Evolutionary conservation across 1,139 yeast species (phyloP).

Genomic region (Debaryomyces sp.): DNA sequence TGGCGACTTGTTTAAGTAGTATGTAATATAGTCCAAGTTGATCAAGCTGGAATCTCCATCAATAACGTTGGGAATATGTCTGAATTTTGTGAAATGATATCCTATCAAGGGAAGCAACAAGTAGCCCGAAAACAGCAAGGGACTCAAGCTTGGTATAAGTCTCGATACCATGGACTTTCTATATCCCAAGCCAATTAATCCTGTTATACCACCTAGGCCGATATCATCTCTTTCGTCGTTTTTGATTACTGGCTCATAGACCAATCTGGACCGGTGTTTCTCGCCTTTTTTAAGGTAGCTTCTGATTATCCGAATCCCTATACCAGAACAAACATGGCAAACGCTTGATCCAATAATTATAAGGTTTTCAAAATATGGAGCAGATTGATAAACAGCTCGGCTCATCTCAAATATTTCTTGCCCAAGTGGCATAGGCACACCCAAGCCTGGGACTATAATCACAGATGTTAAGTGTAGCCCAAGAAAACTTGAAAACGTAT

Average conservation of each 20-base stretch:
- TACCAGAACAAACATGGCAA: slow-evolving; percentile 58
- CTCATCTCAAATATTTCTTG: slow-evolving; percentile 64
- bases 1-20: slow-evolving; percentile 34
- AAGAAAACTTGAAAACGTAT: slow-evolving; percentile 58
- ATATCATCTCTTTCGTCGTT: slow-evolving; percentile 41
- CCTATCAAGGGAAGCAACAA: slow-evolving; percentile 46
- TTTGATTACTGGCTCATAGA: slow-evolving; percentile 19
- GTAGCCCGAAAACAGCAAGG: slow-evolving; percentile 64
- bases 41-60: slow-evolving; percentile 71
- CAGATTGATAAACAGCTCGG: slow-evolving; percentile 59
- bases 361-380: slow-evolving; percentile 50
- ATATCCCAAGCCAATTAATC: slow-evolving; percentile 56
- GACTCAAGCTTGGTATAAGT: slow-evolving; percentile 38
- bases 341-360: slow-evolving; percentile 51
- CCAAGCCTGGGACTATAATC: slow-evolving; percentile 52
- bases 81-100: slow-evolving; percentile 51
- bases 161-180: slow-evolving; percentile 47
- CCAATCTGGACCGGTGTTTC: slow-evolving; percentile 8
- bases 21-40: slow-evolving; percentile 55
- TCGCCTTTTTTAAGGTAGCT: slow-evolving; percentile 18
- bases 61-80: slow-evolving; percentile 51
- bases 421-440: slow-evolving; percentile 43
- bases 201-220: slow-evolving; percentile 63
- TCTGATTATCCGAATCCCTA: slow-evolving; percentile 46
- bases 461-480: slow-evolving; percentile 63